Evolutionary conservation across 129 eudicot species (phyloP).

Genomic region (Helichrysum umbraculigerum): DNA sequence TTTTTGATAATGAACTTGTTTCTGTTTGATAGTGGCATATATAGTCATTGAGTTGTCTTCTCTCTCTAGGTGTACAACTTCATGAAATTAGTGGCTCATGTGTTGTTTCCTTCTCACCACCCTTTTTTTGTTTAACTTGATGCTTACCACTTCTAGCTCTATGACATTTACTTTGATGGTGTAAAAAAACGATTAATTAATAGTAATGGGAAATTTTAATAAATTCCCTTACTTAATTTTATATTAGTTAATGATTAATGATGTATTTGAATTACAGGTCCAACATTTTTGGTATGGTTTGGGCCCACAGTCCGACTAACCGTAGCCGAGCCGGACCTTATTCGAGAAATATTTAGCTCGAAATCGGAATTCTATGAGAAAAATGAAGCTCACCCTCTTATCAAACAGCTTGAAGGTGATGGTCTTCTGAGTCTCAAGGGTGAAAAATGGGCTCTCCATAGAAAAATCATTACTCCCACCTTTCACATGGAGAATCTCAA

Average conservation of each 20-base stretch:
- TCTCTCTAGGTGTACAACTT: constrained; percentile 39
- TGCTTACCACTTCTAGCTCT: constrained; percentile 44
- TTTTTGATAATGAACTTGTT: constrained; percentile 50
- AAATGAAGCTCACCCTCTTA: constrained; percentile 75
- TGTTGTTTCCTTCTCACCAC: constrained; percentile 40
- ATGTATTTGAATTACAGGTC: constrained; percentile 44
- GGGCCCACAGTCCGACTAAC: constrained; percentile 85
- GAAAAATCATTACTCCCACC: constrained; percentile 90
- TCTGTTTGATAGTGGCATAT: constrained; percentile 62
- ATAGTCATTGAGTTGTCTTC: constrained; percentile 53
- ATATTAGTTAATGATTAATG: constrained; percentile 17
- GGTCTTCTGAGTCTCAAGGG: constrained; percentile 91
- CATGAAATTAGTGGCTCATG: constrained; percentile 36
- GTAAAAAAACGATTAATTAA: neutral
- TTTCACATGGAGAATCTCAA: constrained; percentile 96
- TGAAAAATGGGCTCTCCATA: constrained; percentile 95
- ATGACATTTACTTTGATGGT: constrained; percentile 27
- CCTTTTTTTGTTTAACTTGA: constrained; percentile 44
- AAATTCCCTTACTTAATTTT: neutral
- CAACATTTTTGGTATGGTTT: constrained; percentile 90
- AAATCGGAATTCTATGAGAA: constrained; percentile 82
- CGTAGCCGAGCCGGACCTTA: constrained; percentile 81
- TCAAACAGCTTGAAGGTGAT: constrained; percentile 89
- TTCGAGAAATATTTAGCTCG: constrained; percentile 68
- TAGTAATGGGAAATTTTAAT: neutral